phyloP scores from a whole-genome alignment of 164 flowering plant genomes.

The Liquidambar formosana region DNA sequence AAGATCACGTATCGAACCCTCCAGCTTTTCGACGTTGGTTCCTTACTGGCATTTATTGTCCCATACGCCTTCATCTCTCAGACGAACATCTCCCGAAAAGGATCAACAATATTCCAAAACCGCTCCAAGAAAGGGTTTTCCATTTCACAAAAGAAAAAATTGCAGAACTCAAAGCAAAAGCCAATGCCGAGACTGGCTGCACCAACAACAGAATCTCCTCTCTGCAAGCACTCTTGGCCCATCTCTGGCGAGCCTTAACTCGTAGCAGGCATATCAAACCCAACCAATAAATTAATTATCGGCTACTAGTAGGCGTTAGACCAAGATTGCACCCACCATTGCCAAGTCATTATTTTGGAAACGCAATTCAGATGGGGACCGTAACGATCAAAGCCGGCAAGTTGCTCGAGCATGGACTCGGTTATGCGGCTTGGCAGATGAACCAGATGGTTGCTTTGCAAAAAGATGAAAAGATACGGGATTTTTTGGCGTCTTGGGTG shows the following conservation, averaged over 20 bases:
- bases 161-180: conserved; percentile 17
- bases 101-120: background rate
- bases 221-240: conserved; percentile 34
- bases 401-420: too few species aligned
- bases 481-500: too few species aligned
- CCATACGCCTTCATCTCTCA: conserved; percentile 19
- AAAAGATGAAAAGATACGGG: too few species aligned
- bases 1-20: conserved; percentile 7
- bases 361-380: too few species aligned
- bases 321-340: too few species aligned
- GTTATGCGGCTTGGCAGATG: too few species aligned
- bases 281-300: too few species aligned
- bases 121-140: conserved; percentile 21
- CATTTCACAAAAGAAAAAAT: conserved; percentile 18
- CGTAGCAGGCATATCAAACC: conserved; percentile 8
- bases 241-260: conserved; percentile 34
- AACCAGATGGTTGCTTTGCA: too few species aligned
- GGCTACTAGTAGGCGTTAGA: too few species aligned
- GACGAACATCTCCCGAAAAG: background rate
- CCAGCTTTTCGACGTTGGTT: conserved; percentile 30
- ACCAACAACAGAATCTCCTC: conserved; percentile 17
- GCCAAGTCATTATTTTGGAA: too few species aligned
- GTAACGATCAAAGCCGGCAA: conserved; percentile 8
- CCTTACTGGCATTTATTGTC: conserved; percentile 6
- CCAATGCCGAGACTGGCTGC: conserved; percentile 9